A percentile compares a stretch with the other conserved stretches of the same genome.
Conservation (phyloP, 2,329 filamentous ascomycete species). For the Fusarium agapanthi region DNA sequence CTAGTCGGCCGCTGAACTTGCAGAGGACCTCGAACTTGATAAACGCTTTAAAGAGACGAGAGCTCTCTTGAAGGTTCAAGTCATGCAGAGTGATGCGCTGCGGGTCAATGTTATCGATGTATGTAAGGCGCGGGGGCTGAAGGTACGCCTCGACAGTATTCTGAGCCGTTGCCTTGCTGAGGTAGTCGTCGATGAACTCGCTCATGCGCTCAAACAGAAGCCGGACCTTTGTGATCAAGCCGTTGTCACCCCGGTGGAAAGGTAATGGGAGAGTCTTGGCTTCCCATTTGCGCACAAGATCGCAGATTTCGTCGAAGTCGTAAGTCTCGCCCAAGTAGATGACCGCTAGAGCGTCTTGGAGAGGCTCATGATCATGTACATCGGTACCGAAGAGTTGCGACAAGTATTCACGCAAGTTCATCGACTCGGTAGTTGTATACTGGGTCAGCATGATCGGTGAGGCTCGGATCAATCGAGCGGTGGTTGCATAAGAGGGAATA, state of each 20-base stretch:
- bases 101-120: neutral
- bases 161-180: neutral
- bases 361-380: neutral
- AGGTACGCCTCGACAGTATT: neutral
- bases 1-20: neutral
- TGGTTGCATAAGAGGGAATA: neutral
- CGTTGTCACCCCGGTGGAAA: rapidly evolving
- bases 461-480: neutral
- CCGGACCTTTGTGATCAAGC: neutral
- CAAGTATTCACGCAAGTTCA: neutral
- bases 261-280: neutral
- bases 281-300: neutral
- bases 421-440: neutral
- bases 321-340: neutral
- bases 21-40: neutral
- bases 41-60: neutral
- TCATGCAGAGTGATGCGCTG: neutral
- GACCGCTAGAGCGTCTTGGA: neutral
- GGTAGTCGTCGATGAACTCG: neutral
- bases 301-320: neutral
- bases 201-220: neutral
- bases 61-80: neutral
- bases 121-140: neutral
- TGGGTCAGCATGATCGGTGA: neutral
- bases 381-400: neutral